Evolutionary conservation across 805 yeast genomes (phyloP), one percentile per base, ranked within the genome.

Genomic region (Candida xiaguanensis): DNA sequence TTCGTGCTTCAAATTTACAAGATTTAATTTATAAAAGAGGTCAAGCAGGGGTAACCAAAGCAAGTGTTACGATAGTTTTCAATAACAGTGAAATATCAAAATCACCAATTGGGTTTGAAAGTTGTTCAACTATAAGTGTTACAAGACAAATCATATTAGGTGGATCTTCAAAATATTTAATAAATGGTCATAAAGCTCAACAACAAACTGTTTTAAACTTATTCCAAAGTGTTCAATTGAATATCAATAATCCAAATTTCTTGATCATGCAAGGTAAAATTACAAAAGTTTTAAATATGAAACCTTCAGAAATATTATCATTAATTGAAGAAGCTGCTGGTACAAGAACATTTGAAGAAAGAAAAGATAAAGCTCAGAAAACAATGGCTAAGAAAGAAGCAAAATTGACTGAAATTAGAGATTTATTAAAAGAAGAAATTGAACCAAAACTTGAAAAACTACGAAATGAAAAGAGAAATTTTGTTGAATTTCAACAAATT

Each of bases 281-380:
- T 64, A 95, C 99, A 24, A 91, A 93, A 59, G 97, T 93, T 47
- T 73, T 93, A 53, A 93, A 93, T 59, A 93, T 93, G 98, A 88
- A 86, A 52, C 95, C 99, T 1, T 68, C 78, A 1, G 98, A 93
- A 59, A 85, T 91, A 30, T 63, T 93, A 46, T 82, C 96, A 4
- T 72, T 93, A 49, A 88, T 93, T 39, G 99, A 93, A 61, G 99
- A 93, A 63, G 99, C 99, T 0, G 96, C 99, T 0, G 99, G 99
- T 5, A 93, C 99, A 0, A 80, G 91, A 47, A 86, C 91, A 74
- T 93, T 87, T 55, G 98, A 93, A 59, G 95, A 89, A 45, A 78
- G 96, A 47, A 81, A 91, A 51, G 95, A 85, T 43, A 86, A 85
- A 56, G 96, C 98, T 0, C 84, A 87, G 52, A 82, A 85, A 55